phyloP scores from a whole-genome alignment of 257 asterid species.

The Ajuga chamaepitys region DNA sequence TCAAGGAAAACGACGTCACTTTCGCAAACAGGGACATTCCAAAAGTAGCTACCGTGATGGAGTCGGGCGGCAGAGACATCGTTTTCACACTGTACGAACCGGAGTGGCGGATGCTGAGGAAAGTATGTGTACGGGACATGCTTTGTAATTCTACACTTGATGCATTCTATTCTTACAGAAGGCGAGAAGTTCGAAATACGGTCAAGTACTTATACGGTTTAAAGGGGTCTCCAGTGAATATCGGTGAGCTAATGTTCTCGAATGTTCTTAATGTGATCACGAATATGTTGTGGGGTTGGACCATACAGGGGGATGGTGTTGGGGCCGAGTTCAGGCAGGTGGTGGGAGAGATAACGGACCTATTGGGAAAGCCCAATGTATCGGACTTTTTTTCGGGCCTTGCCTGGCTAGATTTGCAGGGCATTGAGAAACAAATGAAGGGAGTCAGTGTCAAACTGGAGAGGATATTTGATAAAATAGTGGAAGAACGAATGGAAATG shows the following conservation, averaged over 20 bases:
- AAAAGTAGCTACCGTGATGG: conserved; percentile 11
- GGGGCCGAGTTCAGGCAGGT: conserved; percentile 36
- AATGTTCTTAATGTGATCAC: conserved; percentile 32
- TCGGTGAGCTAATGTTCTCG: conserved; percentile 36
- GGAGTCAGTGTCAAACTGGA: conserved; percentile 15
- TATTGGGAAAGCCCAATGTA: conserved; percentile 37
- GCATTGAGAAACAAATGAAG: conserved; percentile 29
- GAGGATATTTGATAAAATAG: conserved; percentile 19
- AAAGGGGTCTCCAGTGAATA: conserved; percentile 12
- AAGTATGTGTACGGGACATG: conserved; percentile 38
- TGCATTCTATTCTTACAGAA: conserved; percentile 23
- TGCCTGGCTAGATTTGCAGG: conserved; percentile 44
- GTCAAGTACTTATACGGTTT: conserved; percentile 2
- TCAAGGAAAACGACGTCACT: conserved; percentile 26
- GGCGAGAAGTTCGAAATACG: conserved; percentile 22
- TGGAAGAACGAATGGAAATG: not conserved
- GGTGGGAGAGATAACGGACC: conserved; percentile 23
- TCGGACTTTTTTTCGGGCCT: conserved; percentile 45
- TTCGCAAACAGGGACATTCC: conserved; percentile 40
- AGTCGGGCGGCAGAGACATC: conserved; percentile 34
- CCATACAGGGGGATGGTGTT: conserved; percentile 15
- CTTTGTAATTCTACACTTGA: conserved; percentile 29
- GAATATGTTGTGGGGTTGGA: conserved; percentile 44
- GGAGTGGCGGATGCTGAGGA: conserved; percentile 44
- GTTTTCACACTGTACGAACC: conserved; percentile 37